Percentiles rank a stretch among this genome's conserved stretches.
These are phyloP conservation scores for Coniochaeta prunicola DNA, from an alignment of 2,329 filamentous ascomycete genomes.

Conservation along the genomic window DNA sequence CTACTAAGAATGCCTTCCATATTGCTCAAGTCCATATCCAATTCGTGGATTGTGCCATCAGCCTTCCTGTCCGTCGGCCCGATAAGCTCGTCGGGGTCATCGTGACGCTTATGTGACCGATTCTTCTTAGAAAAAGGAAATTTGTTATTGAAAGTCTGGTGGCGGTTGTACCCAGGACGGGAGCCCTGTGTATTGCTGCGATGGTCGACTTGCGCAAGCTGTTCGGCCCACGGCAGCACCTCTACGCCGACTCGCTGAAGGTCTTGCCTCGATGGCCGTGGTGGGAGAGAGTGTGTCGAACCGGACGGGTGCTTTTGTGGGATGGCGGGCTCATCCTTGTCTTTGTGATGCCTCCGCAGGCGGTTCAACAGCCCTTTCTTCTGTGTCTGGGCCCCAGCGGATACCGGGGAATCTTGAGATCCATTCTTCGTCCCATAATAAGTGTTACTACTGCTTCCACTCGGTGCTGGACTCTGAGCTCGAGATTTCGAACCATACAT, in stretches of 20 bases:
- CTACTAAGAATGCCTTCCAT: conserved; percentile 87
- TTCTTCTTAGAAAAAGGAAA: conserved; percentile 55
- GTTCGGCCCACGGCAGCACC: not conserved
- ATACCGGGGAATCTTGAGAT: conserved; percentile 47
- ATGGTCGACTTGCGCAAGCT: conserved; percentile 18
- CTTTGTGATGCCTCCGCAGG: conserved; percentile 42
- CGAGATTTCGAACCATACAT: conserved; percentile 47
- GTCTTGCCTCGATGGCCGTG: conserved; percentile 42
- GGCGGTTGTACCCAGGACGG: conserved; percentile 24
- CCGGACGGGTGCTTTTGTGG: conserved; percentile 40
- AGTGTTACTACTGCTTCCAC: conserved; percentile 49
- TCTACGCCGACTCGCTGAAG: conserved; percentile 21
- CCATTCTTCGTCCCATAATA: conserved; percentile 40
- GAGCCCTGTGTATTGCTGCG: conserved; percentile 18
- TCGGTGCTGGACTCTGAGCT: conserved; percentile 76
- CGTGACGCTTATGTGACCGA: conserved; percentile 36
- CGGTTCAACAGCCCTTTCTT: conserved; percentile 45
- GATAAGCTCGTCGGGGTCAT: conserved; percentile 51
- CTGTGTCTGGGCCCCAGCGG: conserved; percentile 42
- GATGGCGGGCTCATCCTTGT: conserved; percentile 38
- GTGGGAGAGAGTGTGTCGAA: conserved; percentile 45
- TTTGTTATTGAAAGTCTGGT: conserved; percentile 53
- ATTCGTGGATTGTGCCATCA: conserved; percentile 57
- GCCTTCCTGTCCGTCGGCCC: conserved; percentile 49
- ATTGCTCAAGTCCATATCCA: conserved; percentile 82